These are phyloP conservation scores for Perkinsus olseni DNA, from an alignment of 169 alveolate genomes.

Conservation along the genomic window DNA sequence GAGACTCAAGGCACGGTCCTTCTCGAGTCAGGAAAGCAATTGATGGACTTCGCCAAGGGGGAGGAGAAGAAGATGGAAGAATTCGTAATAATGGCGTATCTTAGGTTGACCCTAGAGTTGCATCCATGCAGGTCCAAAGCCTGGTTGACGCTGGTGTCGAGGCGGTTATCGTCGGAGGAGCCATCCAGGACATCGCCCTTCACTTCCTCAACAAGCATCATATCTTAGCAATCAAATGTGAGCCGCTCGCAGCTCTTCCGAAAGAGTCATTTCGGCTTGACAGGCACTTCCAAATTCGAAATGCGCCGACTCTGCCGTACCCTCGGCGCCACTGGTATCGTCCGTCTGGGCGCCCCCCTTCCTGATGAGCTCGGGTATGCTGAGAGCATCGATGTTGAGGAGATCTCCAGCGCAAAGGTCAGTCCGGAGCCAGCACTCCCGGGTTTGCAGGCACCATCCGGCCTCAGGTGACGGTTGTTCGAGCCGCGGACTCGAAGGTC, in stretches of 20 bases:
- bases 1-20: constrained; percentile 99
- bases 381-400: constrained; percentile 77
- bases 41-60: constrained; percentile 51
- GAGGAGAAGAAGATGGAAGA: constrained; percentile 46
- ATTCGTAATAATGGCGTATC: not conserved
- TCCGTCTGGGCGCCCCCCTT: constrained; percentile 80
- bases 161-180: constrained; percentile 87
- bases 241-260: not conserved
- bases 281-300: constrained; percentile 77
- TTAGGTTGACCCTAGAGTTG: not conserved
- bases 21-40: constrained; percentile 92
- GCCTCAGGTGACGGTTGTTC: constrained; percentile 5
- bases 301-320: constrained; percentile 87
- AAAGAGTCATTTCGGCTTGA: not conserved
- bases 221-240: constrained; percentile 78
- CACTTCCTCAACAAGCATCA: constrained; percentile 93
- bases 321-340: constrained; percentile 88
- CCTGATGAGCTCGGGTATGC: constrained; percentile 93
- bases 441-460: not conserved
- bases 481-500: constrained; percentile 56
- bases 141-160: constrained; percentile 73
- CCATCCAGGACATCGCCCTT: constrained; percentile 88
- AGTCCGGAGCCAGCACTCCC: no score
- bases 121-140: not conserved
- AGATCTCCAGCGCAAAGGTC: constrained; percentile 84